A percentile compares a stretch with the other conserved stretches of the same genome.
Evolutionary conservation across 306 rosid species (phyloP).

Genomic region (Cicer chorassanicum): DNA sequence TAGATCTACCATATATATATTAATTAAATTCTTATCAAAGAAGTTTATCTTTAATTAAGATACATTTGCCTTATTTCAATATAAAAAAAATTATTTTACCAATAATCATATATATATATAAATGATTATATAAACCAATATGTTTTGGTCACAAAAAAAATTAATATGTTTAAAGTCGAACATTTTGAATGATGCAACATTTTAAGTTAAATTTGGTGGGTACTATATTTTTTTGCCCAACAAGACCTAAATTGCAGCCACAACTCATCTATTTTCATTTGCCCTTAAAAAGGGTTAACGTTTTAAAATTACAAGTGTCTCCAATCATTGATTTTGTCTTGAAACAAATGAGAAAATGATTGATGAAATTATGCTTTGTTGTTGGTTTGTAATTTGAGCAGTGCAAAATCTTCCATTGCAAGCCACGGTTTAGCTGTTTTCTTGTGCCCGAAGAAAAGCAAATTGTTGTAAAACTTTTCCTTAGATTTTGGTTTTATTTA

Average conservation of each 20-base stretch:
- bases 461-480: constrained; percentile 20
- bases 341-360: not conserved
- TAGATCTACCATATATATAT: too few relatives aligned
- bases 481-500: not conserved
- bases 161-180: too few relatives aligned
- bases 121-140: too few relatives aligned
- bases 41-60: too few relatives aligned
- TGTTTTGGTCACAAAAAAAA: too few relatives aligned
- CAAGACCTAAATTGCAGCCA: not conserved
- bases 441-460: constrained; percentile 50
- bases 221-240: not conserved
- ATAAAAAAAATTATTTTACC: too few relatives aligned
- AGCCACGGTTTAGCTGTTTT: constrained; percentile 49
- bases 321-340: not conserved
- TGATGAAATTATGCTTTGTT: not conserved
- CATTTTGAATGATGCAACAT: too few relatives aligned
- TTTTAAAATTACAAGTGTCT: not conserved
- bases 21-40: too few relatives aligned
- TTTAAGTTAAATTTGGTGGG: not conserved
- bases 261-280: not conserved
- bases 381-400: constrained; percentile 13
- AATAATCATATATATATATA: too few relatives aligned
- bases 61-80: too few relatives aligned
- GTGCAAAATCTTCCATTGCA: not conserved
- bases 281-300: not conserved